Evolutionary conservation across 2,329 filamentous ascomycete genomes (phyloP).

Genomic region (Balansia obtecta): DNA sequence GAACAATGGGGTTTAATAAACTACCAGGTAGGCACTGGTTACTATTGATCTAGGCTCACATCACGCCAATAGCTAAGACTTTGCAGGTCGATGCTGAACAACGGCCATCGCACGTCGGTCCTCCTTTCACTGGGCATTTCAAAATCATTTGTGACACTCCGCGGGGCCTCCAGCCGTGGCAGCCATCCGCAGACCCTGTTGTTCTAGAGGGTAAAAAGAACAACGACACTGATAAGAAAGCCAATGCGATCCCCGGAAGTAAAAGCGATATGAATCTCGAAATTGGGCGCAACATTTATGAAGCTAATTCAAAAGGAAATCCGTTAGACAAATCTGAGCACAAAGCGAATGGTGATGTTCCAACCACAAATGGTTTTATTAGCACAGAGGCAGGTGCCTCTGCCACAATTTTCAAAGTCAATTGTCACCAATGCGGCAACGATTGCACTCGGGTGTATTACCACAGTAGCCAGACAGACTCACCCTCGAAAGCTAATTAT

Average conservation of each 20-base stretch:
- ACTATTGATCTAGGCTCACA: background rate
- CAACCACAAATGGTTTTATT: slow-evolving; percentile 51
- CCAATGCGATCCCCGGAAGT: slow-evolving; percentile 48
- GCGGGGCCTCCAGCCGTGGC: slow-evolving; percentile 86
- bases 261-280: slow-evolving; percentile 86
- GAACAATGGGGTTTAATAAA: slow-evolving; percentile 99
- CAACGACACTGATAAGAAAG: slow-evolving; percentile 60
- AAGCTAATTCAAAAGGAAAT: slow-evolving; percentile 68
- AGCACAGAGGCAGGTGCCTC: slow-evolving; percentile 51
- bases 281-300: slow-evolving; percentile 89
- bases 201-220: slow-evolving; percentile 48
- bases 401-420: slow-evolving; percentile 53
- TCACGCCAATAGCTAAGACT: slow-evolving; percentile 1
- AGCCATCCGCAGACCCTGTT: slow-evolving; percentile 69
- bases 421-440: slow-evolving; percentile 84
- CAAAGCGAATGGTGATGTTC: slow-evolving; percentile 65
- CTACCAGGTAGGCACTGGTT: slow-evolving; percentile 60
- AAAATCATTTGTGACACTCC: slow-evolving; percentile 92
- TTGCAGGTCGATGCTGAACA: slow-evolving; percentile 86
- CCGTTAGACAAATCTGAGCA: slow-evolving; percentile 58
- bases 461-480: slow-evolving; percentile 42
- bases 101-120: slow-evolving; percentile 86
- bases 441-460: slow-evolving; percentile 65
- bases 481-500: slow-evolving; percentile 59
- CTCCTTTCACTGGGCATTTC: slow-evolving; percentile 96